Base-by-base conservation (phyloP, 2,329 filamentous ascomycete genomes). In the Exophiala dermatitidis region DNA sequence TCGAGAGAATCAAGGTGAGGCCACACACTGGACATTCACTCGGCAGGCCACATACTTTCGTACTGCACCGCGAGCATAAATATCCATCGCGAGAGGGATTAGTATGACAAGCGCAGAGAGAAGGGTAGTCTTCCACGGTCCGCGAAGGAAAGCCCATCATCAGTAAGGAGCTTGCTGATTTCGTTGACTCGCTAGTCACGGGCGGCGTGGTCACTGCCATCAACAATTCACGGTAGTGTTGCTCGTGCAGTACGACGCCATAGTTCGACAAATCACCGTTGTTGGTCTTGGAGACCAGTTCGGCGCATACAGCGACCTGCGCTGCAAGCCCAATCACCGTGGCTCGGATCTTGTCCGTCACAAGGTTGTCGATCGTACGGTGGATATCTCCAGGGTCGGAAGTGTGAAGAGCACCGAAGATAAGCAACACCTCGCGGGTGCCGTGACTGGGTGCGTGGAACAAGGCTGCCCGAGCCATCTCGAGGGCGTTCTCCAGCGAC, bases 141-240 rank as follows among this genome's bases (percentile, higher is more conserved):
- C 90, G 81, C 4, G 88, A 94, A 0, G 93, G 93, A 65, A 98
- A 98, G 3, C 93, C 93, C 91, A 98, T 98, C 87, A 95, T 94
- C 29, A 98, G 80, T 38, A 98, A 75, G 2, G 79, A 73, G 57
- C 67, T 72, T 51, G 77, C 52, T 67, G 75, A 68, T 64, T 78
- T 71, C 61, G 60, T 62, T 28, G 51, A 53, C 33, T 57, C 54
- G 50, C 87, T 82, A 8, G 90, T 88, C 12, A 90, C 85, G 0
- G 91, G 93, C 1, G 93, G 93, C 2, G 89, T 96, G 0, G 93
- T 97, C 45, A 86, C 82, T 12, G 83, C 84, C 68, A 97, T 84
- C 56, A 97, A 78, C n/a, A 97, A 78, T 64, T 97, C 90, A 31
- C 85, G 81, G 65, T 93, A 93, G 72, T 96, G 87, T 32, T 85